Base-by-base conservation (phyloP, 345 rosid genomes). In the Lenwebbia sp. region DNA sequence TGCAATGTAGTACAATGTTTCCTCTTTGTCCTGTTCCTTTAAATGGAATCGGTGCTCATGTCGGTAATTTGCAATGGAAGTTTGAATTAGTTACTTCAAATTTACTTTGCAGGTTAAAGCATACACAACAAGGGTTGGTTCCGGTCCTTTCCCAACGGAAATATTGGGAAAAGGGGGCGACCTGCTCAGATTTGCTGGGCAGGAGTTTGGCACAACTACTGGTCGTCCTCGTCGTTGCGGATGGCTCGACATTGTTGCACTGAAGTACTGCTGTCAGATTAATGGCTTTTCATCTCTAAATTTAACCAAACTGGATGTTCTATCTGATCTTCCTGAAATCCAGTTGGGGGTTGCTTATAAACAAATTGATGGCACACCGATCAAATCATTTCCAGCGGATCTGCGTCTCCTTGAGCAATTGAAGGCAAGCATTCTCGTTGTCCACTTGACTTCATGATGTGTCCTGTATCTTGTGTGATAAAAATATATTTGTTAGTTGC, bases 191-290 rank as follows among this genome's bases (percentile, higher is more conserved):
- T 89, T 91, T 88, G 95, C 94, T 55, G 99, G 99, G 85, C 98
- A 96, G 82, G 99, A 95, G 91, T 96, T 97, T 89, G 99, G 99
- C 85, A 96, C 99, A 41, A 94, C 98, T 49, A 97, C 99, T 17
- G 99, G 99, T 50, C 99, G 99, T 62, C 99, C 99, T 89, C 98
- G 99, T 54, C 98, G 99, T 82, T 97, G 99, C 88, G 99, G 99
- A 57, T 97, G 99, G 99, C 99, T 97, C 13, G 99, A 97, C 90
- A 85, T 97, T 81, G 99, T 97, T 90, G 99, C 99, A 9, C 88
- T 96, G 89, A 95, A 88, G 87, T 97, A 88, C 88, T 90, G 95
- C 88, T 96, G 98, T 89, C 98, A 94, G 88, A 94, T 97, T 86
- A 97, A 97, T 86, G 99, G 99, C 51, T 95, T 97, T 88, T 93